Base-by-base conservation (phyloP, 2,329 filamentous ascomycete genomes). In the Lasiodiplodia theobromae region DNA sequence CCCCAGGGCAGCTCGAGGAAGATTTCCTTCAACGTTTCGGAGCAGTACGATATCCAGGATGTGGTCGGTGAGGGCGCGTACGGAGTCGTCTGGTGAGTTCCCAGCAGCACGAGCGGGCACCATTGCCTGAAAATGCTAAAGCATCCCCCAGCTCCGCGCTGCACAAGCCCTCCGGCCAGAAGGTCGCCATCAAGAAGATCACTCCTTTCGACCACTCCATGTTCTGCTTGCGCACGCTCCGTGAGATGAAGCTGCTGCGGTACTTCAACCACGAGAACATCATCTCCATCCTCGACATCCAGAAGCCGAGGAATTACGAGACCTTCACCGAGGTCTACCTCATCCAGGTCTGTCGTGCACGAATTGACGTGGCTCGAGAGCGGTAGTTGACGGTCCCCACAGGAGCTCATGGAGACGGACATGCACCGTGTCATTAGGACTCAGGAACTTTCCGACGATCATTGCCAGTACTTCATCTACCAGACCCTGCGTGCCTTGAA, bases 241-340 rank as follows among this genome's bases (percentile, higher is more conserved):
- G 96, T 81, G 96, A 99, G 84, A 99, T 99, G 96, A 99, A 99
- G 88, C 87, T 99, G 69, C 85, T 99, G 77, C 89, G 96, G 76
- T 98, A 99, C 84, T 99, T 99, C 86, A 99, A 98, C 84, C 96
- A 99, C 80, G 96, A 99, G 84, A 99, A 99, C 83, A 98, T 99
- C 84, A 99, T 99, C 79, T 98, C 94, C 65, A 99, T 99, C 75
- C 89, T 99, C 74, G 96, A 99, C 80, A 99, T 99, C 75, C 96
- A 99, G 84, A 97, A 97, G 85, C 96, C 96, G 52, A 89, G 95
- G 76, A 97, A 92, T 85, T 98, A 96, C 78, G 95, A 98, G 79
- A 91, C 89, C 65, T 99, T 99, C 82, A 94, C 94, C 68, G 96
- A 99, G 82, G 96, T 99, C 71, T 99, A 99, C 81, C 90, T 99